A percentile compares a stretch with the other conserved stretches of the same genome.
phyloP scores from a whole-genome alignment of 164 flowering plant genomes.

The Vitis riparia region DNA sequence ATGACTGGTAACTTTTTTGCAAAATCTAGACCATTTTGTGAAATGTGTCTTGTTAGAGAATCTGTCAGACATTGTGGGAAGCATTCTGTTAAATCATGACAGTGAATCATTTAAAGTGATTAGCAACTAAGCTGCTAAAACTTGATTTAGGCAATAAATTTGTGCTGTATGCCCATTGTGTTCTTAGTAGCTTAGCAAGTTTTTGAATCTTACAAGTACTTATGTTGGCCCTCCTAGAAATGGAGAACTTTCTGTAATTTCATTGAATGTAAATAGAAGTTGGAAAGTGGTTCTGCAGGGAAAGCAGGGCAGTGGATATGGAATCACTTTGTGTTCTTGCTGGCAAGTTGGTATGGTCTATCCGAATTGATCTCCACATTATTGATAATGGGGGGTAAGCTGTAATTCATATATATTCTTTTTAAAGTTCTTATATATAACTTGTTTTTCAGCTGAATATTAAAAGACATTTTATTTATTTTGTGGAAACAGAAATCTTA shows the following conservation, averaged over 20 bases:
- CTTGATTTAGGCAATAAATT: not conserved
- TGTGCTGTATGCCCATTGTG: not conserved
- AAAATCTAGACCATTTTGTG: too few relatives aligned
- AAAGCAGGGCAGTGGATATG: slow-evolving; percentile 92
- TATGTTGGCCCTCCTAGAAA: too few relatives aligned
- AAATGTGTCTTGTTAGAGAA: too few relatives aligned
- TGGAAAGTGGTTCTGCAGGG: slow-evolving; percentile 57
- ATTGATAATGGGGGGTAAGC: slow-evolving; percentile 94
- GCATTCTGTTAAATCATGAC: too few relatives aligned
- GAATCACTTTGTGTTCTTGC: slow-evolving; percentile 93
- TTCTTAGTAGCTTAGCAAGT: too few relatives aligned
- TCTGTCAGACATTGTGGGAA: too few relatives aligned
- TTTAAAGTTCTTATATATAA: not conserved
- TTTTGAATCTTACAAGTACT: not conserved
- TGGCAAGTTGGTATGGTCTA: slow-evolving; percentile 89
- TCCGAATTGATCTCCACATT: slow-evolving; percentile 91
- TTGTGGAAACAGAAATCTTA: slow-evolving; percentile 66
- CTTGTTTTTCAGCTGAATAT: not conserved
- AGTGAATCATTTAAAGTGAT: not conserved
- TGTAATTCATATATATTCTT: not conserved
- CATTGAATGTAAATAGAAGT: slow-evolving; percentile 4
- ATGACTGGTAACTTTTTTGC: too few relatives aligned
- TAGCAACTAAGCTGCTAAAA: not conserved
- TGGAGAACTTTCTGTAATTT: too few relatives aligned
- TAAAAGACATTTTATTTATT: not conserved